Conservation (phyloP, 2,329 filamentous ascomycete species). For the Cordyceps militaris region DNA sequence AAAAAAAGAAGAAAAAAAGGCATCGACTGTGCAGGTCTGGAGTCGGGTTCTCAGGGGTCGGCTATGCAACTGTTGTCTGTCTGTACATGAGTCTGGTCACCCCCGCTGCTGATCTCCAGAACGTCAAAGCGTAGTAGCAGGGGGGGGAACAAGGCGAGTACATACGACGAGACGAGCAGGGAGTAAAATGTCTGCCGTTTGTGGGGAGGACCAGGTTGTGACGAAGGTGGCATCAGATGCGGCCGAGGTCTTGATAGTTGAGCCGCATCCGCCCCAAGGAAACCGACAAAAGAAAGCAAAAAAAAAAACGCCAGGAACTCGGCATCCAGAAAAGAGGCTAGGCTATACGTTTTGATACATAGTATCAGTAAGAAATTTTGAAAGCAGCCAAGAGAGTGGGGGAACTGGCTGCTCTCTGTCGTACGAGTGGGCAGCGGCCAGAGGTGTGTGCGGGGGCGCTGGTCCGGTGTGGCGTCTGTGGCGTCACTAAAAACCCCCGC, state of each 20-base stretch:
- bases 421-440: not conserved
- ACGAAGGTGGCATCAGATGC: not conserved
- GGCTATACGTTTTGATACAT: not conserved
- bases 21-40: not conserved
- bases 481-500: conserved; percentile 6
- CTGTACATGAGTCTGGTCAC: not conserved
- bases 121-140: not conserved
- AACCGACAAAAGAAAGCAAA: not conserved
- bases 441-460: conserved; percentile 5
- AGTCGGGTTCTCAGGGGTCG: not conserved
- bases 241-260: conserved; percentile 2
- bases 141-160: not conserved
- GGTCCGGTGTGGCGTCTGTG: not conserved
- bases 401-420: not conserved
- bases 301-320: too few relatives aligned
- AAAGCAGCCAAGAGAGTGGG: not conserved
- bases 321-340: too few relatives aligned
- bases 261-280: not conserved
- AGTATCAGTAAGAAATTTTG: not conserved
- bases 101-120: not conserved
- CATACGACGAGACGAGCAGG: not conserved
- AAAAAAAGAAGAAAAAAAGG: not conserved
- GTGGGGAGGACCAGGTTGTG: not conserved
- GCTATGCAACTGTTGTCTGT: not conserved
- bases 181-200: not conserved